These are phyloP conservation scores for Ophiocordyceps sinensis DNA, from an alignment of 2,329 filamentous ascomycete species.

Conservation along the genomic window DNA sequence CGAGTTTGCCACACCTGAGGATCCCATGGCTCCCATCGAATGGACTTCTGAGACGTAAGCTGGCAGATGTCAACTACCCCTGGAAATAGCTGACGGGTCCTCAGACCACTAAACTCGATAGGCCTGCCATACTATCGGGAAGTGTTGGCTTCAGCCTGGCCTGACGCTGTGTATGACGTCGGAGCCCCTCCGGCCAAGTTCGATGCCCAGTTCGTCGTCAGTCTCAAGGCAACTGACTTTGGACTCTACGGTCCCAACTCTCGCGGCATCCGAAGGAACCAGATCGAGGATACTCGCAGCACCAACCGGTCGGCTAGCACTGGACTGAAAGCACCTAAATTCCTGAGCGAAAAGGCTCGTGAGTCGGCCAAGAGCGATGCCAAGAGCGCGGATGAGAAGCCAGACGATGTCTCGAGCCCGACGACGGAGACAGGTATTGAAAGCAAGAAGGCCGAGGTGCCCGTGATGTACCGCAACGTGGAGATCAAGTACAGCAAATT, in stretches of 20 bases:
- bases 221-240: slow-evolving; percentile 57
- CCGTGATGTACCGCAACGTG: slow-evolving; percentile 80
- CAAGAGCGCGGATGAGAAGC: slow-evolving; percentile 25
- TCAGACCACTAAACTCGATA: slow-evolving; percentile 64
- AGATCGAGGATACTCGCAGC: slow-evolving; percentile 63
- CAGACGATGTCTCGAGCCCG: slow-evolving; percentile 46
- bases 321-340: slow-evolving; percentile 64
- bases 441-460: slow-evolving; percentile 65
- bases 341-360: slow-evolving; percentile 83
- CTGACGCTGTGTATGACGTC: slow-evolving; percentile 71
- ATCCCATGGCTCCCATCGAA: slow-evolving; percentile 44
- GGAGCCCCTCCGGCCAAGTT: slow-evolving; percentile 68
- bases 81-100: slow-evolving; percentile 2
- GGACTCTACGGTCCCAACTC: slow-evolving; percentile 69
- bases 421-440: slow-evolving; percentile 57
- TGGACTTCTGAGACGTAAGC: slow-evolving; percentile 57
- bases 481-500: slow-evolving; percentile 99
- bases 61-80: neutral
- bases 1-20: slow-evolving; percentile 58
- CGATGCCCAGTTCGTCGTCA: slow-evolving; percentile 54
- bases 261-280: slow-evolving; percentile 60
- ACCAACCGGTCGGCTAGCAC: slow-evolving; percentile 45
- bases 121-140: slow-evolving; percentile 94
- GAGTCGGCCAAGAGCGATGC: slow-evolving; percentile 39
- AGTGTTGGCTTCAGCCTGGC: slow-evolving; percentile 76